phyloP scores from a whole-genome alignment of 2,329 filamentous ascomycete genomes.

The Claviceps monticola region DNA sequence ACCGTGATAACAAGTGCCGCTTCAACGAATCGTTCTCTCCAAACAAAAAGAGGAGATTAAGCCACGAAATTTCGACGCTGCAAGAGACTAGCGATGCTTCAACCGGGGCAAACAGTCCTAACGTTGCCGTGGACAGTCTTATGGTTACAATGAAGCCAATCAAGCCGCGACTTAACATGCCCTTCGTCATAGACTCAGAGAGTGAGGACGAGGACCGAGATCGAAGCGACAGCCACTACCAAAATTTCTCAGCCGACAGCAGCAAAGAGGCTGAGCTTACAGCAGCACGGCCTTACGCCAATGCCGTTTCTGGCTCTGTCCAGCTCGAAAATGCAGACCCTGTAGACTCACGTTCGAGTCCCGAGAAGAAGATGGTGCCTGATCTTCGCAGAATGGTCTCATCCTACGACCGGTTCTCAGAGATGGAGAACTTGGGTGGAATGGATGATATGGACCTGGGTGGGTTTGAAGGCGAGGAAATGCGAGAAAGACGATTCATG shows the following conservation, averaged over 20 bases:
- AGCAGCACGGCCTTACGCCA: no score
- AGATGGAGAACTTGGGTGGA: constrained; percentile 21
- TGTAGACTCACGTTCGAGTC: constrained; percentile 8
- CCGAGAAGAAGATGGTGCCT: constrained; percentile 8
- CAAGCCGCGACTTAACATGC: constrained; percentile 21
- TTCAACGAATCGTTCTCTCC: constrained; percentile 22
- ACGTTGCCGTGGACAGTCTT: not conserved
- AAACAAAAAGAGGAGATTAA: constrained; percentile 17
- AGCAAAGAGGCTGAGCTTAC: no score
- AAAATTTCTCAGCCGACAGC: no score
- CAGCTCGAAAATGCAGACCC: not conserved
- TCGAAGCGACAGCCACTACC: not conserved
- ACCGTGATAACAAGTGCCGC: constrained; percentile 13
- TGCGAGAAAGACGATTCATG: constrained; percentile 55
- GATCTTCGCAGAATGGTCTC: constrained; percentile 14
- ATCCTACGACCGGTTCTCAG: constrained; percentile 19
- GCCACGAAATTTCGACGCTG: constrained; percentile 8
- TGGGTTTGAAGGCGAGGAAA: constrained; percentile 47
- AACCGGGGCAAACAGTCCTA: not conserved
- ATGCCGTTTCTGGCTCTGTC: no score
- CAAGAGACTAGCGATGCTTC: not conserved
- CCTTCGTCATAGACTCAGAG: constrained; percentile 60
- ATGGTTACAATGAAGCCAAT: not conserved
- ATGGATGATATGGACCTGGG: constrained; percentile 45
- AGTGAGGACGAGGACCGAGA: constrained; percentile 23